Base-by-base conservation (phyloP, 2,329 filamentous ascomycete genomes). In the Aspergillus ibericus region DNA sequence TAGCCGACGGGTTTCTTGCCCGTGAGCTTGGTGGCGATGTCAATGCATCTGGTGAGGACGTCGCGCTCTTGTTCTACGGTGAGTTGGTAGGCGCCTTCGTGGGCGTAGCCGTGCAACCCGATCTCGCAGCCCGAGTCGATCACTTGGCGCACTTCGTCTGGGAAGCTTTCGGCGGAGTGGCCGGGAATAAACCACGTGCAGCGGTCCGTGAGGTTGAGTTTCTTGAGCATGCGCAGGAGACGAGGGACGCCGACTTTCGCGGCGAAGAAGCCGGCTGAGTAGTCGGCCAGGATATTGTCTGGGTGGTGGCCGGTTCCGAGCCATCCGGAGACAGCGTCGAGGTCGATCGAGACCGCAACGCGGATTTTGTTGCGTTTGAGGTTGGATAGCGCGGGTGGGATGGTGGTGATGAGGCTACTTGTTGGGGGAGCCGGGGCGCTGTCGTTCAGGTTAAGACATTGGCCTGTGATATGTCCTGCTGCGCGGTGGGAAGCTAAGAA, bases 1-100 rank as follows among this genome's bases (percentile, higher is more conserved):
- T 74, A 77, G 0, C 74, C 74, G 0, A 68, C 64, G 0, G 90
- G 90, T 0, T 86, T 87, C 74, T 90, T 91, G 5, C 89, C 87
- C 40, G 83, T 84, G 67, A 93, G 89, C 0, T 88, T 85, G 0
- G 85, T 90, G 34, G 92, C 81, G 73, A 92, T 81, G 20, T 83
- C 82, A 70, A 87, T 91, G 16, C 88, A 91, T 74, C 90, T 90
- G 67, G 89, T 86, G 5, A 93, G 81, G 3, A 92, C 86, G 59
- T 89, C 88, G 6, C 82, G 82, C 71, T 92, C 89, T 74, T 92
- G 89, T 66, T 90, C 86, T 1, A 88, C 70, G 0, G 82, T 88
- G 84, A 91, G 88, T 51, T 87, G 83, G 10, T 80, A 81, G 0
- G 88, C 87, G 63, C 90, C 90, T 69, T 91, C 88, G 65, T 91